Base-by-base conservation (phyloP, 176 grass and related monocot genomes). In the Musa troglodytarum region DNA sequence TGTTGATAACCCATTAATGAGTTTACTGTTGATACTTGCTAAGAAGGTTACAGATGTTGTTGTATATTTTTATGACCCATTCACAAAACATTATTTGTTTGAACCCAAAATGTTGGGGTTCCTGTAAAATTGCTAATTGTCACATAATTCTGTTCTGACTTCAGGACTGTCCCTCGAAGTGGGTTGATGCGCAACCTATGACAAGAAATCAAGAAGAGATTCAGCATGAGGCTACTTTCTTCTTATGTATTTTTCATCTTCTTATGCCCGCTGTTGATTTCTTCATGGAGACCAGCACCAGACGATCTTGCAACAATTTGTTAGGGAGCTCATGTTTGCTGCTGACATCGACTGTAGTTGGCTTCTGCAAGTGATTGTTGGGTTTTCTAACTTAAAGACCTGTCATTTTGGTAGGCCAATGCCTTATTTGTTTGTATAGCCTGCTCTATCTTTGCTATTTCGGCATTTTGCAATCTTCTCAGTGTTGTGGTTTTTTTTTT, bases 111-210 rank as follows among this genome's bases (percentile, higher is more conserved):
- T 34, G 3, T 34, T 34, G 29, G 29, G 8, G 34, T 63, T 76
- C 2, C 3, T 0, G 3, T 74, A 14, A 77, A 51, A 9, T 52
- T 67, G 29, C 28, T 29, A 74, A 54, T 22, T 75, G 20, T 49
- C 68, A 6, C 3, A 22, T 24, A 50, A 15, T 76, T 52, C n/a
- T 11, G 5, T 64, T 24, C 11, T n/a, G 13, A 52, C 12, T 84
- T 75, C 95, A 94, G 90, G 87, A 89, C 57, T 17, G 65, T 76
- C 24, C 61, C 88, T n/a, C 85, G 84, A 83, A 92, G 84, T 84
- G 86, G 88, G 71, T 86, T 82, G 43, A 82, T 85, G 49, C 95
- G 90, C 80, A 99, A 77, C 82, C 82, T 89, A 76, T 86, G 86
- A 87, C 90, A 78, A 93, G 21, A 20, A 55, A 53, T 74, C 24